These are phyloP conservation scores for Ustilago sp. DNA, from an alignment of 1,284 basidiomycete genomes.

Conservation along the genomic window DNA sequence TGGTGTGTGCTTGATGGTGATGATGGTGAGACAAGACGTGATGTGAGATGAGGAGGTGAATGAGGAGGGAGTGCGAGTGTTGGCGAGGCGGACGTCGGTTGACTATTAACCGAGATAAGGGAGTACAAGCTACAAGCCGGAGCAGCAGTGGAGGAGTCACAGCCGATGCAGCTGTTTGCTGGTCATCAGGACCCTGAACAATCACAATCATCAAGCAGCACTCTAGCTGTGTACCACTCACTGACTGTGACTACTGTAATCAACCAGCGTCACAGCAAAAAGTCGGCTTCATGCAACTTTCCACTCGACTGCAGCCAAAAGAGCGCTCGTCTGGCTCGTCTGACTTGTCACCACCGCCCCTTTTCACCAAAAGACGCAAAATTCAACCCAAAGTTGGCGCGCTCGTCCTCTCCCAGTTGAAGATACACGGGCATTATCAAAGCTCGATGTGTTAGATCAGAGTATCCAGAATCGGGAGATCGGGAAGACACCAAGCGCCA, in stretches of 20 bases:
- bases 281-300: constrained; percentile 12
- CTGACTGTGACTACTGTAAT: background rate
- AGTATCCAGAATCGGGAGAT: too few relatives aligned
- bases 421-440: too few relatives aligned
- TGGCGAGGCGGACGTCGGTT: constrained; percentile 19
- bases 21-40: constrained; percentile 1
- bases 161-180: constrained; percentile 16
- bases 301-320: constrained; percentile 4
- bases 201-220: constrained; percentile 10
- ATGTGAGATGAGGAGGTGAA: background rate
- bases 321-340: constrained; percentile 7
- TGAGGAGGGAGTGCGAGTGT: background rate
- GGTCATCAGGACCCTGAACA: constrained; percentile 29
- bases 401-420: too few relatives aligned
- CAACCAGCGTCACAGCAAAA: constrained; percentile 7
- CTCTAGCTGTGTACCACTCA: constrained; percentile 7
- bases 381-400: background rate
- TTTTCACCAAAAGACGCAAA: background rate
- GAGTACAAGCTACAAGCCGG: background rate
- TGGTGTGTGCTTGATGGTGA: background rate
- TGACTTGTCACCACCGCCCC: constrained; percentile 8
- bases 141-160: constrained; percentile 38
- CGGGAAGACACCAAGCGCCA: too few relatives aligned
- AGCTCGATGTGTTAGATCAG: too few relatives aligned
- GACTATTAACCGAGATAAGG: constrained; percentile 40